phyloP scores from a whole-genome alignment of 345 rosid genomes.

The Acer saccharum region DNA sequence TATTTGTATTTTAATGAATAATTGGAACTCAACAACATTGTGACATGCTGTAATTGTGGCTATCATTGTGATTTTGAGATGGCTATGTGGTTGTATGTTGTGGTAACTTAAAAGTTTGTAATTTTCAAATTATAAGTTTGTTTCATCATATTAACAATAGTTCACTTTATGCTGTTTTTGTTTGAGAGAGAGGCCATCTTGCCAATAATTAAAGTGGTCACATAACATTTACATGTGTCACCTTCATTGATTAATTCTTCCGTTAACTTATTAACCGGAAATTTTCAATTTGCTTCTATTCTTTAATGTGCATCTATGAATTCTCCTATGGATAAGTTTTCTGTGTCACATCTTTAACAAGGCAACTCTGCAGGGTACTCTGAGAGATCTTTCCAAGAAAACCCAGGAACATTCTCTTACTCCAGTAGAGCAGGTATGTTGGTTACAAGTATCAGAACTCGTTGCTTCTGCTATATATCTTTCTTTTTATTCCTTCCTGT shows the following conservation, averaged over 20 bases:
- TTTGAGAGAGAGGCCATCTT: neutral
- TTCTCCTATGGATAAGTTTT: neutral
- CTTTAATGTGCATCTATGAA: neutral
- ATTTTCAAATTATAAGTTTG: neutral
- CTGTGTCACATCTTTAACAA: neutral
- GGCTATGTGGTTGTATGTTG: neutral
- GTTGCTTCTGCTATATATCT: neutral
- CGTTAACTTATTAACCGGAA: neutral
- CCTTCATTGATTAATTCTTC: neutral
- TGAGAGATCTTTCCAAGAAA: conserved; percentile 69
- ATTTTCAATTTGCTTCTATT: neutral
- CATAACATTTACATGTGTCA: neutral
- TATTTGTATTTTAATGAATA: neutral
- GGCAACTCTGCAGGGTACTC: conserved; percentile 52
- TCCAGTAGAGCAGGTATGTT: conserved; percentile 50
- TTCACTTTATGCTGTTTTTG: neutral
- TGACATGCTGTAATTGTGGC: neutral
- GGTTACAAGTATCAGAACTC: neutral
- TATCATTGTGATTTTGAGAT: neutral
- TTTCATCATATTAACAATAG: neutral
- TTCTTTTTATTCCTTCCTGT: neutral
- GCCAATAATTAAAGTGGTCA: neutral
- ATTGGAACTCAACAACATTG: neutral
- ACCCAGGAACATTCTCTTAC: conserved; percentile 49
- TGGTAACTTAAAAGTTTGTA: conserved; percentile 2